Conservation (phyloP, 352 stramenopile species). For the Pythium sukuiense region DNA sequence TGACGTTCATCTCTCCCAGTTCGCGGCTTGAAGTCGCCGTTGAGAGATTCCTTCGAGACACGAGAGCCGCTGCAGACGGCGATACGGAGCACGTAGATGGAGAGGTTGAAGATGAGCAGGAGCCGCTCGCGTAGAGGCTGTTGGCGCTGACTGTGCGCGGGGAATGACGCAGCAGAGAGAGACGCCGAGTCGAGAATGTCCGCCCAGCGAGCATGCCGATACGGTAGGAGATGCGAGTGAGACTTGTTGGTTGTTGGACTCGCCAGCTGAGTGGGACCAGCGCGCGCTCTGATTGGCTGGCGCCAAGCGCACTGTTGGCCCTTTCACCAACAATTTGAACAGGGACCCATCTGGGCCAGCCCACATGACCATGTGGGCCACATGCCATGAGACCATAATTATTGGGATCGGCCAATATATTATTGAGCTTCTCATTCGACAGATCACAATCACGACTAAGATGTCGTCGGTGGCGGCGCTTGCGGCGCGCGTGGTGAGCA, state of each 20-base stretch:
- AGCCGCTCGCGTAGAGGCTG: neutral
- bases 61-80: neutral
- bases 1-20: conserved; percentile 70
- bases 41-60: neutral
- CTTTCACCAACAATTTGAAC: neutral
- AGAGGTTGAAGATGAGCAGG: conserved; percentile 1
- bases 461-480: conserved; percentile 24
- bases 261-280: neutral
- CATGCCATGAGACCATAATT: neutral
- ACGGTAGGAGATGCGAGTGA: neutral
- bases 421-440: neutral
- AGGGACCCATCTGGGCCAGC: neutral
- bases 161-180: conserved; percentile 13
- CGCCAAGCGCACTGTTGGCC: neutral
- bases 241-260: conserved; percentile 13
- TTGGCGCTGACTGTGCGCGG: conserved; percentile 4
- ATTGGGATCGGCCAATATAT: neutral
- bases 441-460: neutral
- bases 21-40: neutral
- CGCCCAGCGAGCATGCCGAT: conserved; percentile 18
- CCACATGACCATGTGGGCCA: neutral
- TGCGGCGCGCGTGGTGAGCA: conserved; percentile 36
- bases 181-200: conserved; percentile 12
- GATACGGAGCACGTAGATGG: neutral
- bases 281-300: conserved; percentile 9